These are phyloP conservation scores for Lachnellula subtilissima DNA, from an alignment of 2,329 filamentous ascomycete species.

Conservation along the genomic window DNA sequence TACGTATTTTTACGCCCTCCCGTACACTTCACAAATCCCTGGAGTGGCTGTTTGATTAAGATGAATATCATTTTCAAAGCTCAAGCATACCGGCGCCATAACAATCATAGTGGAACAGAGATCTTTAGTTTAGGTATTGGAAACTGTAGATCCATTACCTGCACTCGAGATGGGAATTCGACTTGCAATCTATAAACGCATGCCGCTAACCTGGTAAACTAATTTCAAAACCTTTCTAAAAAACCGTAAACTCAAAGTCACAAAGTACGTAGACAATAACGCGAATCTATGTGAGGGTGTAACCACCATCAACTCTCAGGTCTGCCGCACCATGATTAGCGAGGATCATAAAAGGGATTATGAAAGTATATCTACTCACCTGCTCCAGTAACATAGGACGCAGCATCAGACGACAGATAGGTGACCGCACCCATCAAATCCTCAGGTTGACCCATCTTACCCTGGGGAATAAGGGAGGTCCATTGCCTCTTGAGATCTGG, in stretches of 20 bases:
- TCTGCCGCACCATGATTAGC: conserved; percentile 12
- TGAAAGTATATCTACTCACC: background rate
- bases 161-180: background rate
- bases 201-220: background rate
- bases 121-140: no score
- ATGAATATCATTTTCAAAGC: no score
- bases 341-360: background rate
- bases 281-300: conserved; percentile 63
- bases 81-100: no score
- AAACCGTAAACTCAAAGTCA: background rate
- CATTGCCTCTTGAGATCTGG: conserved; percentile 85
- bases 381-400: conserved; percentile 51
- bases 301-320: conserved; percentile 73
- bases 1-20: no score
- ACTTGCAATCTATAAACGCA: background rate
- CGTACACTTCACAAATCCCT: no score
- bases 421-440: conserved; percentile 92
- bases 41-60: no score
- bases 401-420: conserved; percentile 54
- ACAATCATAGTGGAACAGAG: no score
- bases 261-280: background rate
- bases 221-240: no score
- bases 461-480: conserved; percentile 86
- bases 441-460: conserved; percentile 87
- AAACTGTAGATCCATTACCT: no score